phyloP scores from a whole-genome alignment of 2,329 filamentous ascomycete genomes.

The Ophiostoma piceae region DNA sequence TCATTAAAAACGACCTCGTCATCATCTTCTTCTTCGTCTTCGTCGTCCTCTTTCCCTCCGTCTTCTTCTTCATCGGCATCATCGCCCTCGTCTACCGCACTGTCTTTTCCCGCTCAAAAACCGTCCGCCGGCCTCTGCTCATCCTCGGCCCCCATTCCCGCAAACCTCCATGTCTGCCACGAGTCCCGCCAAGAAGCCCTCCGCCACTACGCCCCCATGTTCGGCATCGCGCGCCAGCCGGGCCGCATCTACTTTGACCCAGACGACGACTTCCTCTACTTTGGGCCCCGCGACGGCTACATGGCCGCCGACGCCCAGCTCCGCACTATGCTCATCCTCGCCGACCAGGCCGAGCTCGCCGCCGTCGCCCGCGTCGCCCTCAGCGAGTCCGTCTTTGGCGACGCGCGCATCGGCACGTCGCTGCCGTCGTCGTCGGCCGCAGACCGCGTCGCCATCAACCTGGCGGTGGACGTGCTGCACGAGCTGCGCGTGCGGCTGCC shows the following conservation, averaged over 20 bases:
- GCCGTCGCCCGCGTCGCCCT: slow-evolving; percentile 42
- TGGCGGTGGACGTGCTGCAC: slow-evolving; percentile 39
- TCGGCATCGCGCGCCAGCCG: slow-evolving; percentile 40
- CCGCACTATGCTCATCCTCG: slow-evolving; percentile 42
- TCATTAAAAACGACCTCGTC: slow-evolving; percentile 22
- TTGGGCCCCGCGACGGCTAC: slow-evolving; percentile 42
- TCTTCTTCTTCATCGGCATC: slow-evolving; percentile 8
- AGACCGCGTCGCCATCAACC: slow-evolving; percentile 34
- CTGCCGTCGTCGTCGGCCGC: neutral
- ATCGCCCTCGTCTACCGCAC: neutral
- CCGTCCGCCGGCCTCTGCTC: slow-evolving; percentile 34
- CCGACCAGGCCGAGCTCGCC: slow-evolving; percentile 39
- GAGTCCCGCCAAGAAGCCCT: slow-evolving; percentile 45
- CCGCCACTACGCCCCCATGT: slow-evolving; percentile 39
- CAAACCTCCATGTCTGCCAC: slow-evolving; percentile 43
- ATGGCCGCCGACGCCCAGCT: slow-evolving; percentile 45
- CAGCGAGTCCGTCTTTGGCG: slow-evolving; percentile 40
- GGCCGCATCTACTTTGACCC: slow-evolving; percentile 43
- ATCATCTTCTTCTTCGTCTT: slow-evolving; percentile 8
- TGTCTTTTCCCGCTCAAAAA: neutral
- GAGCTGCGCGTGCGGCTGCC: slow-evolving; percentile 39
- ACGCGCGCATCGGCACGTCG: neutral
- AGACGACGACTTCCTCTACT: slow-evolving; percentile 43
- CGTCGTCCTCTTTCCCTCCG: slow-evolving; percentile 12
- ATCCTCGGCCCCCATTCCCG: slow-evolving; percentile 40